Conservation (phyloP, 805 yeast species). For the Ogataea philodendri region DNA sequence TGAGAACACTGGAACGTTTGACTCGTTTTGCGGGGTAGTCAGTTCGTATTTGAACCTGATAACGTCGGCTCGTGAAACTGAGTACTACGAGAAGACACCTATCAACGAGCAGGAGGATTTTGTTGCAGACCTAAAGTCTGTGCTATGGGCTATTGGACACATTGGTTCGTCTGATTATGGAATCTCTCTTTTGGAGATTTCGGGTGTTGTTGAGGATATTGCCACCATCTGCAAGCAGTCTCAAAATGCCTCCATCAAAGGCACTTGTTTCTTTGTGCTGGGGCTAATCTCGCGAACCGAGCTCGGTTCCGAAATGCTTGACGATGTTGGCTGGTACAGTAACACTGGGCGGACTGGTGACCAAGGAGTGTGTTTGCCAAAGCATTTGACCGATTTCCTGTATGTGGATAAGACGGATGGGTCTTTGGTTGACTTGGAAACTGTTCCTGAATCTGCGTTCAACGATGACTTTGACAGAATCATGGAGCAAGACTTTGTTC, state of each 20-base stretch:
- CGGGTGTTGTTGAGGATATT: slow-evolving; percentile 51
- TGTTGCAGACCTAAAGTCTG: slow-evolving; percentile 57
- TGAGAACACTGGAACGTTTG: slow-evolving; percentile 31
- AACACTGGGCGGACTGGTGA: slow-evolving; percentile 44
- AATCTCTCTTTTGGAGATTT: slow-evolving; percentile 49
- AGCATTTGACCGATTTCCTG: slow-evolving; percentile 21
- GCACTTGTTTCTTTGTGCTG: slow-evolving; percentile 72
- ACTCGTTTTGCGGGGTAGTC: slow-evolving; percentile 24
- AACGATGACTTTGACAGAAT: slow-evolving; percentile 21
- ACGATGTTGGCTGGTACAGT: slow-evolving; percentile 74
- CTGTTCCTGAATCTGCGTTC: slow-evolving; percentile 14
- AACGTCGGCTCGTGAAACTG: slow-evolving; percentile 18
- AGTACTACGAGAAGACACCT: slow-evolving; percentile 20
- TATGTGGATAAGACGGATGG: neutral
- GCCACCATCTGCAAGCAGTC: slow-evolving; percentile 47
- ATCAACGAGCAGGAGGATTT: slow-evolving; percentile 35
- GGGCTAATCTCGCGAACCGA: slow-evolving; percentile 71
- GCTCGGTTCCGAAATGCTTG: slow-evolving; percentile 82
- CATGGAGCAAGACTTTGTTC: slow-evolving; percentile 32
- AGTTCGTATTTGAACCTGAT: slow-evolving; percentile 20
- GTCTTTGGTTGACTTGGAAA: slow-evolving; percentile 2
- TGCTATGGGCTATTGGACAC: slow-evolving; percentile 85
- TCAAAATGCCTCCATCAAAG: slow-evolving; percentile 59
- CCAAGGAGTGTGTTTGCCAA: slow-evolving; percentile 30
- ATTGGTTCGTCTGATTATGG: slow-evolving; percentile 75